Evolutionary conservation across 345 rosid species (phyloP).

Genomic region (Geranium rotundifolium): DNA sequence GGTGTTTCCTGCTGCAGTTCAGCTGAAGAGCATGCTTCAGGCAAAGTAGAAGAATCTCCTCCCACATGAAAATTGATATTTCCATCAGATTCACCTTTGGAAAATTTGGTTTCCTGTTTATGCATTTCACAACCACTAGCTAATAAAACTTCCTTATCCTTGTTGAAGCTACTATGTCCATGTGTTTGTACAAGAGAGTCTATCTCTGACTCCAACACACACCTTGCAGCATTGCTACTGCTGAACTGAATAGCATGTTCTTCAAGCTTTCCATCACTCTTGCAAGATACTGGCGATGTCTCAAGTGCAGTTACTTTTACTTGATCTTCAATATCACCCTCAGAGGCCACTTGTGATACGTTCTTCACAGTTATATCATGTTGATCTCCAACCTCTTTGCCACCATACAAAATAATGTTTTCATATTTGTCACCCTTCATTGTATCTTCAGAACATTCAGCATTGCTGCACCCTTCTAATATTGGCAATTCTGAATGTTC

Average conservation of each 20-base stretch:
- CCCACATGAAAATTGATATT: slow-evolving; percentile 8
- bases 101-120: slow-evolving; percentile 10
- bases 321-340: slow-evolving; percentile 9
- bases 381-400: slow-evolving; percentile 11
- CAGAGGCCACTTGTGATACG: slow-evolving; percentile 11
- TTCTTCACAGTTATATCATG: slow-evolving; percentile 9
- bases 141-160: slow-evolving; percentile 13
- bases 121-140: slow-evolving; percentile 13
- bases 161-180: slow-evolving; percentile 3
- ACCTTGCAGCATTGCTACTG: slow-evolving; percentile 9
- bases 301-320: slow-evolving; percentile 9
- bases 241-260: slow-evolving; percentile 18
- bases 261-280: slow-evolving; percentile 9
- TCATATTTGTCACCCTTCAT: slow-evolving; percentile 15
- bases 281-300: slow-evolving; percentile 9
- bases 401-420: slow-evolving; percentile 14
- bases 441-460: slow-evolving; percentile 6
- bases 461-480: slow-evolving; percentile 27
- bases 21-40: slow-evolving; percentile 10
- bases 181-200: slow-evolving; percentile 1
- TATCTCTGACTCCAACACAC: slow-evolving; percentile 11
- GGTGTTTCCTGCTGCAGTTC: slow-evolving; percentile 14
- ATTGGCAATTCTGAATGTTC: slow-evolving; percentile 23
- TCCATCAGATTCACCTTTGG: slow-evolving; percentile 17
- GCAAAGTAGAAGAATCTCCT: slow-evolving; percentile 9